Percentiles rank a stretch among this genome's conserved stretches.
These are phyloP conservation scores for Cyphellophora attinorum DNA, from an alignment of 2,329 filamentous ascomycete genomes.

Conservation along the genomic window DNA sequence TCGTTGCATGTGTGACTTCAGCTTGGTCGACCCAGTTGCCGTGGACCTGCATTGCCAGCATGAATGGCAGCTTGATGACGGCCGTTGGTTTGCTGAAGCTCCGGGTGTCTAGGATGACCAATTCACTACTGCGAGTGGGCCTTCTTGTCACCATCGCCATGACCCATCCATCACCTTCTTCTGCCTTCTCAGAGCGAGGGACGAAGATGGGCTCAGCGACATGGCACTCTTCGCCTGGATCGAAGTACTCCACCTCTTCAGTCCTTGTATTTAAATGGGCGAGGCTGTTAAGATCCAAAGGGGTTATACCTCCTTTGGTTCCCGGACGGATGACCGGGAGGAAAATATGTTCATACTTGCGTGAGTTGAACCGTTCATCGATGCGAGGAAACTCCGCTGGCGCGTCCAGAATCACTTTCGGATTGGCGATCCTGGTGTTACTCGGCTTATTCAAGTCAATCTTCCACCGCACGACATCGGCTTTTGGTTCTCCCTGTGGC, in stretches of 20 bases:
- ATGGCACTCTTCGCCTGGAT: slow-evolving; percentile 3
- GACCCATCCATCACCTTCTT: slow-evolving; percentile 9
- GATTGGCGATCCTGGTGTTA: slow-evolving; percentile 1
- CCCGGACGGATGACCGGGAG: slow-evolving; percentile 5
- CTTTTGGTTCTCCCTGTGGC: slow-evolving; percentile 4
- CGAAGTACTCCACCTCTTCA: slow-evolving; percentile 3
- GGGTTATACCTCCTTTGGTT: too few species aligned
- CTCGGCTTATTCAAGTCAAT: slow-evolving; percentile 3
- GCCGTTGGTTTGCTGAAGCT: slow-evolving; percentile 30
- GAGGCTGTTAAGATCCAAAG: slow-evolving; percentile 7
- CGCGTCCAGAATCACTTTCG: slow-evolving; percentile 4
- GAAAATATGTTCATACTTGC: slow-evolving; percentile 5
- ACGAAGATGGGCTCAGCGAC: slow-evolving; percentile 8
- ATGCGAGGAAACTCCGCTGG: slow-evolving; percentile 8
- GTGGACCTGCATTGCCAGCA: slow-evolving; percentile 22
- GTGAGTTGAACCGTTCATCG: slow-evolving; percentile 8
- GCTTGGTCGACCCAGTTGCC: slow-evolving; percentile 29
- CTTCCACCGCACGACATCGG: slow-evolving; percentile 8
- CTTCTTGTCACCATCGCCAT: slow-evolving; percentile 4
- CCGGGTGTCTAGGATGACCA: slow-evolving; percentile 33
- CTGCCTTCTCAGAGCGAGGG: slow-evolving; percentile 1
- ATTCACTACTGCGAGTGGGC: slow-evolving; percentile 1
- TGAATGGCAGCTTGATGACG: slow-evolving; percentile 30
- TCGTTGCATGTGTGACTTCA: too few species aligned
- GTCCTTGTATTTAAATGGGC: slow-evolving; percentile 6